Conservation (phyloP, 2,329 filamentous ascomycete genomes). For the Sporothrix inflata region DNA sequence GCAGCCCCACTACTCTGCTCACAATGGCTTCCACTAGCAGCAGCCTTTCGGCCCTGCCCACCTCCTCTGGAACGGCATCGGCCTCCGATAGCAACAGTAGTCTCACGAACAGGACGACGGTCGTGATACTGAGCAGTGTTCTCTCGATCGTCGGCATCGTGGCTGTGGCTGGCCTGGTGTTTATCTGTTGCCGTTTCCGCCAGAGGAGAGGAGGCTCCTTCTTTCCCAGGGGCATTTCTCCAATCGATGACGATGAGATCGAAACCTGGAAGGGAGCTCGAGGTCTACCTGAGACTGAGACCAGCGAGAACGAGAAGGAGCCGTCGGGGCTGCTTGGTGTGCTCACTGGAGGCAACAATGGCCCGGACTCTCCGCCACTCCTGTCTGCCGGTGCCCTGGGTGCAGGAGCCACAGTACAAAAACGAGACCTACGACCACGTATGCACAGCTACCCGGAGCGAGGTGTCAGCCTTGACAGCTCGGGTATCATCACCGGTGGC, state of each 20-base stretch:
- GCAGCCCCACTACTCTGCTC: neutral
- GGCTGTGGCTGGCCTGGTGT: conserved; percentile 43
- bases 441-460: neutral
- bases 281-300: neutral
- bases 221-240: conserved; percentile 59
- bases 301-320: conserved; percentile 10
- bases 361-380: conserved; percentile 17
- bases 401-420: conserved; percentile 21
- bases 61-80: neutral
- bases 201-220: conserved; percentile 47
- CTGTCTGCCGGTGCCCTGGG: conserved; percentile 18
- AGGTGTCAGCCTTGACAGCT: conserved; percentile 24
- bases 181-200: conserved; percentile 47
- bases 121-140: conserved; percentile 56
- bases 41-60: neutral
- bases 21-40: neutral
- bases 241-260: conserved; percentile 68
- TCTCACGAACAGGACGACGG: conserved; percentile 45
- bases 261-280: conserved; percentile 61
- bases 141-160: conserved; percentile 52
- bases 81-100: conserved; percentile 22
- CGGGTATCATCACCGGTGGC: neutral
- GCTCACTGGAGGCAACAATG: neutral
- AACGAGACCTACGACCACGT: conserved; percentile 8
- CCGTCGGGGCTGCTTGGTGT: neutral